Evolutionary conservation across 306 rosid species (phyloP).

Genomic region (Fagus sylvatica): DNA sequence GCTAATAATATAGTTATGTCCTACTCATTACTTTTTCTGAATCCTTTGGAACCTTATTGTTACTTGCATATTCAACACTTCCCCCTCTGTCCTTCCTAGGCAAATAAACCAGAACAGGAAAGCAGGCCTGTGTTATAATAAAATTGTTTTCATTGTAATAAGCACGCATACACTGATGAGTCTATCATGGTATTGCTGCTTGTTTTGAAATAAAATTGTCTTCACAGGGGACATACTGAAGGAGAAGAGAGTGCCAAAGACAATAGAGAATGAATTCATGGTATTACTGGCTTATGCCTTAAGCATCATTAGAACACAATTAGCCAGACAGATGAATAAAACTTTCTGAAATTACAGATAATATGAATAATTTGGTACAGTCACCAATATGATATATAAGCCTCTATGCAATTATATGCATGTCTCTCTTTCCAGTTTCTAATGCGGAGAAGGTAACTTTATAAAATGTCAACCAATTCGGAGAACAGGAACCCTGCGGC

Average conservation of each 20-base stretch:
- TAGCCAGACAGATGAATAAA: background rate
- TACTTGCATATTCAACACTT: background rate
- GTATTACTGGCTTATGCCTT: background rate
- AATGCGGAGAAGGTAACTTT: background rate
- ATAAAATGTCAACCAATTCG: slow-evolving; percentile 28
- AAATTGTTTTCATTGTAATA: background rate
- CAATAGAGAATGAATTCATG: background rate
- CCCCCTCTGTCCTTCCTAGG: background rate
- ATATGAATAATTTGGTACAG: background rate
- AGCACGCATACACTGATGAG: background rate
- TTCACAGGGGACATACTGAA: background rate
- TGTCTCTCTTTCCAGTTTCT: background rate
- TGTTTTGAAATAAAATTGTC: too few species aligned
- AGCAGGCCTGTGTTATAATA: background rate
- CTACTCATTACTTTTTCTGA: too few species aligned
- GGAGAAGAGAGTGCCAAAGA: background rate
- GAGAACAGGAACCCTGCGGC: slow-evolving; percentile 59
- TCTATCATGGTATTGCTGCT: background rate
- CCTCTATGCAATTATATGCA: background rate
- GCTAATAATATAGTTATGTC: background rate
- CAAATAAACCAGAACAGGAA: background rate
- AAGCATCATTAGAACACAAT: background rate
- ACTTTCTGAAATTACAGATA: background rate
- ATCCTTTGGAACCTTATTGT: background rate
- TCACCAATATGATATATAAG: background rate